Evolutionary conservation across 768 basidiomycete species (phyloP), one percentile per base, ranked within the genome.

Genomic region (Suillus occidentalis): DNA sequence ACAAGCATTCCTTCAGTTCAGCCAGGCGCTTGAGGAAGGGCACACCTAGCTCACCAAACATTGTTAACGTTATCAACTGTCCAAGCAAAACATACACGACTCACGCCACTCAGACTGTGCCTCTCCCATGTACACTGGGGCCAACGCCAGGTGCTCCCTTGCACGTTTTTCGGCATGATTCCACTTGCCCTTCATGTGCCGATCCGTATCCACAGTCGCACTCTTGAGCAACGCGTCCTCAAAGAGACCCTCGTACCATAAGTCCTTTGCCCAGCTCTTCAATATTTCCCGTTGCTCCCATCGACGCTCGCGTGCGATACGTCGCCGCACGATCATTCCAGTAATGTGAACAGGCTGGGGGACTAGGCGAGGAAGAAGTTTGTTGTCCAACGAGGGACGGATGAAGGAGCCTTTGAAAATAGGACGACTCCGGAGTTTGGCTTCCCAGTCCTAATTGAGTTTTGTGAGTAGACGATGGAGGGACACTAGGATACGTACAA

Each of bases 271-370:
- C 71, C 72, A 74, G 37, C 76, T 81, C 5, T 68, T 63, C 3
- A 86, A 65, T 16, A 72, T 67, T 4, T 68, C 72, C 10, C 75
- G 72, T 59, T 73, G 75, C 36, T 70, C 76, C n/a, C 81, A 67
- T 6, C 91, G 83, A 42, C 78, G 75, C 7, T 80, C 86, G 1
- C 83, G 78, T 5, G 78, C 76, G 10, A 71, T 66, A 18, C 82
- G 77, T 2, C 89, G 79, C 18, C 78, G 75, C 49, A 77, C 72
- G 40, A 96, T 91, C 80, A 95, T 92, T 73, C 85, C 83, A 2
- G 85, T 82, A 53, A 95, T 84, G n/a, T 83, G 80, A 6, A 77
- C 69, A 0, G 96, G 95, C 67, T 97, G 94, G 1, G 92, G 93
- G 47, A 83, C 86, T 69, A 97, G 78, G 0, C 92, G 86, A 0